A percentile compares a stretch with the other conserved stretches of the same genome.
These are phyloP conservation scores for Mallotus nudiflorus DNA, from an alignment of 345 rosid species.

Conservation along the genomic window DNA sequence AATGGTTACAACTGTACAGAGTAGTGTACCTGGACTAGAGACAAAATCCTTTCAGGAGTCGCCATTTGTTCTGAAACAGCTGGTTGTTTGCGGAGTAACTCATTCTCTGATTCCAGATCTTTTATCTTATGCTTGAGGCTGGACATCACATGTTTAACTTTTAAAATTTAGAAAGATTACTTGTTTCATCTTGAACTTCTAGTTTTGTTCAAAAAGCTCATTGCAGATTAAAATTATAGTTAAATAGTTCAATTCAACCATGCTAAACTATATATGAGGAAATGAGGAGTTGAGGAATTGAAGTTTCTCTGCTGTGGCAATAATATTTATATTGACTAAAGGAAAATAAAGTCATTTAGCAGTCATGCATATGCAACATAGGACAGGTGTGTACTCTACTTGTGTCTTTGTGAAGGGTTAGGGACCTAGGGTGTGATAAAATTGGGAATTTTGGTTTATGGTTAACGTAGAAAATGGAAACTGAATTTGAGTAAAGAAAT, in stretches of 20 bases:
- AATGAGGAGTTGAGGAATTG: background rate
- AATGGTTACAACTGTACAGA: background rate
- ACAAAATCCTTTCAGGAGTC: conserved; percentile 27
- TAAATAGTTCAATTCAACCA: background rate
- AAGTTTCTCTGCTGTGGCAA: background rate
- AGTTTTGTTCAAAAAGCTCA: background rate
- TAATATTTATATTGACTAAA: background rate
- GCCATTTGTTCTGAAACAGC: conserved; percentile 33
- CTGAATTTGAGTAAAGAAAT: background rate
- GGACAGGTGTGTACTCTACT: background rate
- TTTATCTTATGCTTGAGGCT: conserved; percentile 49
- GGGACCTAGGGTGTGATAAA: background rate
- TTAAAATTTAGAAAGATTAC: conserved; percentile 4
- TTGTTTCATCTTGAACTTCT: conserved; percentile 4
- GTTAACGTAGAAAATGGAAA: background rate
- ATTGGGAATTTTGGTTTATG: background rate
- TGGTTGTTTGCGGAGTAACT: conserved; percentile 38
- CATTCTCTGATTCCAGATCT: conserved; percentile 52
- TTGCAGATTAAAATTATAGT: conserved; percentile 1
- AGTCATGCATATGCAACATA: background rate
- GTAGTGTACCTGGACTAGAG: conserved; percentile 38
- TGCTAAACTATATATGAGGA: background rate
- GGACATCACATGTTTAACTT: conserved; percentile 12
- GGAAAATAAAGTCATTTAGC: background rate
- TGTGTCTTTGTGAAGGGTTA: background rate